Conservation (phyloP, 805 yeast genomes). For the Pichia manshurica region DNA sequence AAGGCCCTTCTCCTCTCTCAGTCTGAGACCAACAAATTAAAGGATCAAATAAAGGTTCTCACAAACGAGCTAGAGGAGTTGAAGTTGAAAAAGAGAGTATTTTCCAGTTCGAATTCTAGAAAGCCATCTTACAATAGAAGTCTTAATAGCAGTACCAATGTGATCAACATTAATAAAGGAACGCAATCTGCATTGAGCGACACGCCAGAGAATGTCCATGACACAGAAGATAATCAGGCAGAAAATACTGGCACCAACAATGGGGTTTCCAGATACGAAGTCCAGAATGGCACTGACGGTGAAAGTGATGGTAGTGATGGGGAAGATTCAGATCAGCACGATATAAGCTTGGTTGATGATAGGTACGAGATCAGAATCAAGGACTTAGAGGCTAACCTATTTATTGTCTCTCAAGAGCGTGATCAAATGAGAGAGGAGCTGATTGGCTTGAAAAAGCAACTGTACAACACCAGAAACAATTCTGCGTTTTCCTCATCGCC, state of each 20-base stretch:
- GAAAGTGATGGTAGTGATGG: slow-evolving; percentile 22
- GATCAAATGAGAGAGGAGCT: slow-evolving; percentile 68
- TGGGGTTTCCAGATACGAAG: too few relatives aligned
- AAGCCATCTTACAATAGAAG: not conserved
- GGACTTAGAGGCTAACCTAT: slow-evolving; percentile 80
- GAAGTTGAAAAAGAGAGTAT: slow-evolving; percentile 34
- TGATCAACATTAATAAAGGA: not conserved
- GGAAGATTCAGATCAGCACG: slow-evolving; percentile 23
- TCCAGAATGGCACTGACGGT: too few relatives aligned
- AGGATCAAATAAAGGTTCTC: slow-evolving; percentile 48
- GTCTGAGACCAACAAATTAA: slow-evolving; percentile 59
- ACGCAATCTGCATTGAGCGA: not conserved
- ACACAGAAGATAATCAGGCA: not conserved
- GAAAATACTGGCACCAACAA: not conserved
- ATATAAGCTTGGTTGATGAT: slow-evolving; percentile 35
- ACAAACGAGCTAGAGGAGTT: slow-evolving; percentile 65
- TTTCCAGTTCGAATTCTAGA: slow-evolving; percentile 14
- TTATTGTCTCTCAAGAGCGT: slow-evolving; percentile 75
- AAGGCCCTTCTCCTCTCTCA: slow-evolving; percentile 71
- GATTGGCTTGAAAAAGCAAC: slow-evolving; percentile 51
- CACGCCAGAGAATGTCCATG: not conserved
- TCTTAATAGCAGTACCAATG: not conserved
- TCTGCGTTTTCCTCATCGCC: not conserved
- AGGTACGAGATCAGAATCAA: slow-evolving; percentile 71
- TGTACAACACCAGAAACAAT: slow-evolving; percentile 24